Percentiles rank a stretch among this genome's conserved stretches.
These are phyloP conservation scores for Pestalotiopsis sp. DNA, from an alignment of 2,329 filamentous ascomycete genomes.

Conservation along the genomic window DNA sequence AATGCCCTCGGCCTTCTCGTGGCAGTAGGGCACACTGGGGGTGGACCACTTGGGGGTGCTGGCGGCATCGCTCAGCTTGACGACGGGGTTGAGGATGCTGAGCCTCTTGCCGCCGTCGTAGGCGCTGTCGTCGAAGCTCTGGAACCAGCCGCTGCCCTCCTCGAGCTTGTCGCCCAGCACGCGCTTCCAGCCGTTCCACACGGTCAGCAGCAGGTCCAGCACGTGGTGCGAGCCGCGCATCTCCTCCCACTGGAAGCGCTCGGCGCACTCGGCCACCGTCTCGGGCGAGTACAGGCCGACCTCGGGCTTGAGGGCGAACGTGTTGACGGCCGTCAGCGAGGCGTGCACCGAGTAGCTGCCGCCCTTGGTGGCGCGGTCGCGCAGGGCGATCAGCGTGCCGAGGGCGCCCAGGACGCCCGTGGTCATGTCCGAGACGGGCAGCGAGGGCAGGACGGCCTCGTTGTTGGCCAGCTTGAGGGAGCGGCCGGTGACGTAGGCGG, in stretches of 20 bases:
- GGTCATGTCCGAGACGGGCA: conserved; percentile 38
- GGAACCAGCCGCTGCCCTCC: conserved; percentile 24
- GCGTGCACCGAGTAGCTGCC: conserved; percentile 33
- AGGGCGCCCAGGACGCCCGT: conserved; percentile 34
- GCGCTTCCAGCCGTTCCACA: conserved; percentile 25
- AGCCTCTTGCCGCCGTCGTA: conserved; percentile 21
- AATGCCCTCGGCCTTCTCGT: conserved; percentile 14
- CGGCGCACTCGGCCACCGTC: conserved; percentile 21
- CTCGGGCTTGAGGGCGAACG: conserved; percentile 27
- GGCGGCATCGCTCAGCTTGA: conserved; percentile 20
- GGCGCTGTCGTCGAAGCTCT: conserved; percentile 23
- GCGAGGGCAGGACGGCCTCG: conserved; percentile 31
- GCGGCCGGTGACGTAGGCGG: conserved; percentile 32
- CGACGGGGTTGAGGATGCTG: conserved; percentile 26
- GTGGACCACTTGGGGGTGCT: conserved; percentile 21
- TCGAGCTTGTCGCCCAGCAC: conserved; percentile 20
- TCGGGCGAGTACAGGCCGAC: conserved; percentile 32
- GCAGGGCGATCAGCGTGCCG: conserved; percentile 31
- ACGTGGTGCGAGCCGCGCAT: conserved; percentile 28
- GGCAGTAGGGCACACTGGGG: conserved; percentile 24
- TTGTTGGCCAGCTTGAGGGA: conserved; percentile 24
- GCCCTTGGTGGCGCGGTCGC: conserved; percentile 31
- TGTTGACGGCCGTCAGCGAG: conserved; percentile 29
- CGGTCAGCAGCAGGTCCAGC: conserved; percentile 24
- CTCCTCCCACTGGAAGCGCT: conserved; percentile 26